phyloP scores from a whole-genome alignment of 306 rosid species.

The Lathyrus aphaca region DNA sequence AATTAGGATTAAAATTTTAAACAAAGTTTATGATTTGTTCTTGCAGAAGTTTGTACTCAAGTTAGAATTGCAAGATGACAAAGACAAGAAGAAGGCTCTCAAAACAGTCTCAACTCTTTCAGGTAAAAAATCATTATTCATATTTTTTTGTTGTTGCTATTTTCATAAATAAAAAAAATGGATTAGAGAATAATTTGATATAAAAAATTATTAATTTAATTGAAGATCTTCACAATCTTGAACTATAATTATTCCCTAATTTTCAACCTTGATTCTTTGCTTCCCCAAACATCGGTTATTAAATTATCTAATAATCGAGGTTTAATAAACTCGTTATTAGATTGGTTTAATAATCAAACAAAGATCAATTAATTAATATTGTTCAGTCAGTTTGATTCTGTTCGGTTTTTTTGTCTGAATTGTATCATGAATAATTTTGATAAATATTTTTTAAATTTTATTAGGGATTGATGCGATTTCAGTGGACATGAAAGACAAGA shows the following conservation, averaged over 20 bases:
- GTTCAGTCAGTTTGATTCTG: too few species aligned
- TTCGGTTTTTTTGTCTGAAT: too few species aligned
- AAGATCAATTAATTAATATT: neutral
- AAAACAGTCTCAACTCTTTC: slow-evolving; percentile 80
- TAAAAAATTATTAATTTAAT: neutral
- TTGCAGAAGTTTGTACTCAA: slow-evolving; percentile 79
- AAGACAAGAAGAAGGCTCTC: slow-evolving; percentile 88
- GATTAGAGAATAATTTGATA: neutral
- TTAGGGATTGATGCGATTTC: slow-evolving; percentile 87
- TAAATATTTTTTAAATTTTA: neutral
- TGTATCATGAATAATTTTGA: too few species aligned
- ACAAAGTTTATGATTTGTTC: slow-evolving; percentile 36
- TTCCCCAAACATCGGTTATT: neutral
- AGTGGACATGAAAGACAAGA: slow-evolving; percentile 88
- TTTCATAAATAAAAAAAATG: neutral
- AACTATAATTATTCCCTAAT: neutral
- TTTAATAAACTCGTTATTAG: neutral
- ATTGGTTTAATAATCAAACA: neutral
- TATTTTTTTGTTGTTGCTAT: neutral
- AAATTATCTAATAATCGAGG: neutral
- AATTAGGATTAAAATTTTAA: slow-evolving; percentile 30
- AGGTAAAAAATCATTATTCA: slow-evolving; percentile 54
- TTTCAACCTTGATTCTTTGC: neutral
- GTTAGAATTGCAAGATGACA: slow-evolving; percentile 77
- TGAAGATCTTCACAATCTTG: neutral